phyloP scores from a whole-genome alignment of 1,284 basidiomycete genomes.

The Papiliotrema laurentii region DNA sequence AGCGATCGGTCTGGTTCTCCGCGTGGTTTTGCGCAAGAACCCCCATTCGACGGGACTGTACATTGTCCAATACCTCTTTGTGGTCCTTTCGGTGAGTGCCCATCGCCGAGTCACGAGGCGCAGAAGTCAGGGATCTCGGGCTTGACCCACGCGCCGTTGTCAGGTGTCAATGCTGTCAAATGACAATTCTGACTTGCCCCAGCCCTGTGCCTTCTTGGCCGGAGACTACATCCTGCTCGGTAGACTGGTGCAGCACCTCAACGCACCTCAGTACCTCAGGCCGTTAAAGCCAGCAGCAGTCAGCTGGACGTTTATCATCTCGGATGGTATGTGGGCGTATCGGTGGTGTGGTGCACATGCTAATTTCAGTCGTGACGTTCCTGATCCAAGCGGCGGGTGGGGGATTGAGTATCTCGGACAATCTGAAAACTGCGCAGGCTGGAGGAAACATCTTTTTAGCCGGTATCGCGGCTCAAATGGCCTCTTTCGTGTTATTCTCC shows the following conservation, averaged over 20 bases:
- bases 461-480: conserved; percentile 60
- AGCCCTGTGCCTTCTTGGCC: conserved; percentile 73
- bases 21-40: conserved; percentile 48
- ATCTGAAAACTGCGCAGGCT: conserved; percentile 23
- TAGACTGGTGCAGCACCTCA: conserved; percentile 56
- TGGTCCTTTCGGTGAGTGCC: conserved; percentile 58
- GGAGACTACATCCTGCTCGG: conserved; percentile 66
- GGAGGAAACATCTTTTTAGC: conserved; percentile 59
- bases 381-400: conserved; percentile 58
- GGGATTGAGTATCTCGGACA: conserved; percentile 40
- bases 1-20: conserved; percentile 37
- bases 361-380: conserved; percentile 57
- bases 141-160: no score
- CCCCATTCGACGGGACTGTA: conserved; percentile 50
- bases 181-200: background rate
- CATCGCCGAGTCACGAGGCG: background rate
- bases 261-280: conserved; percentile 54
- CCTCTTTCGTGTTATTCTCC: conserved; percentile 62
- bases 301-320: conserved; percentile 49
- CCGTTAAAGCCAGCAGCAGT: conserved; percentile 28
- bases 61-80: conserved; percentile 59
- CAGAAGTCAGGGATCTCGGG: background rate
- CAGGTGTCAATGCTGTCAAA: no score
- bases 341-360: background rate
- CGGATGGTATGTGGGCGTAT: conserved; percentile 49